Evolutionary conservation across 2,329 filamentous ascomycete genomes (phyloP), one percentile per base, ranked within the genome.

Genomic region (Phialocephala subalpina): DNA sequence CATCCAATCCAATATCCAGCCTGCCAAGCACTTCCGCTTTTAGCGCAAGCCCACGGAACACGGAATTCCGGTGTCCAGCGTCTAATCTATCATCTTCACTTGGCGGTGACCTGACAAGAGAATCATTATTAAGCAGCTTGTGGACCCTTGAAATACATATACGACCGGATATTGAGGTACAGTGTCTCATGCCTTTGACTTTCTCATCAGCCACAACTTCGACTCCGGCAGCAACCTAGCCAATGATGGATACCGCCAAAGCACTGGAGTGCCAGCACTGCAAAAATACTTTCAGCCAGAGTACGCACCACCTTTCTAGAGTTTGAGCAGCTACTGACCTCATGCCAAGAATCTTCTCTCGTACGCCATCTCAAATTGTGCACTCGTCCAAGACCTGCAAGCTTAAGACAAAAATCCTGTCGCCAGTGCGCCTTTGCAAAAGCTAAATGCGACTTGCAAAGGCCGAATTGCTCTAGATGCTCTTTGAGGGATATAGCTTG

Each of bases 401-500:
- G 58, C 53, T 14, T 64, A 12, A 58, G 65, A 36, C 73, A 75
- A 60, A 76, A 76, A 60, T 72, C 74, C 27, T 77, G 75, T 40
- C 72, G 69, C 22, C 67, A 63, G 29, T 76, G 74, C 62, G 72
- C 72, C 14, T 36, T 29, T n/a, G 73, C 73, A 22, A 77, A 76
- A 65, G 64, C 70, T n/a, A 72, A 73, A 55, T 77, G 75, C 57
- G 73, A 74, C 56, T 45, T 74, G 29, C 62, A 66, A 27, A 65
- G 71, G 16, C 74, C 74, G 5, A 45, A 35, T 18, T 76, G 75
- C 58, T 68, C 71, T 49, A 70, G 74, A 2, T 77, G 74, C 58
- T 45, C 45, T n/a, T 33, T 57, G 16, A 70, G 73, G 27, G 65
- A 62, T 20, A 52, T 64, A 16, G 11, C 62, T 1, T 77, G 75